Evolutionary conservation across 495 filamentous ascomycete genomes (phyloP), one percentile per base, ranked within the genome.

Genomic region (Penicillium simplicissimum): DNA sequence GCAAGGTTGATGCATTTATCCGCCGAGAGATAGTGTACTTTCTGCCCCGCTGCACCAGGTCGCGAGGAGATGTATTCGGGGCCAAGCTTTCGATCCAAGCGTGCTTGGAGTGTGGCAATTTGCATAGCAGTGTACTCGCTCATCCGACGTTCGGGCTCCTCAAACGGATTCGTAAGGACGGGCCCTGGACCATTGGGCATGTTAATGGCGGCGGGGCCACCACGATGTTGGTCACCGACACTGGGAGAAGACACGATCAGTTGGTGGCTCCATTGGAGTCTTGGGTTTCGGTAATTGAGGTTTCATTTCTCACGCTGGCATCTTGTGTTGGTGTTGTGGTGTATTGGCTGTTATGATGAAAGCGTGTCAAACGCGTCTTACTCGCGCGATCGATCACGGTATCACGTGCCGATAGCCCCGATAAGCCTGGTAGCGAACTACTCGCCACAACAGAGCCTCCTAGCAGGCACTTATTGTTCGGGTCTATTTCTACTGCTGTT

Each of bases 1-100:
- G 95, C 95, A 37, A 99, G 87, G 54, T 89, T 90, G 65, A 99
- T 98, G 72, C 87, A 90, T 77, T 98, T 98, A 65, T 98, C 92
- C 7, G 90, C 92, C 11, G 90, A 85, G 33, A 99, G 81, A 76
- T 99, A 98, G 68, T 95, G 90, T 17, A 98, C 88, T 72, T 90
- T 94, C 58, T 86, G 85, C 42, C 92, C 93, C 0, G 85, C 87
- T 7, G 90, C 86, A 17, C 96, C 95, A 15, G 88, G 80, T 66
- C 95, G 82, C 6, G 89, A 82, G 2, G 93, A 97, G 49, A 99
- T 88, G 71, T 94, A 98, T 78, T 99, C 96, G 1, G 95, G 96
- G 1, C 95, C 95, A n/a, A 99, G 84, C 67, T 97, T 92, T 66
- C 91, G 95, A 63, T 96, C 89, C 31, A 99, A 85, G 11, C 89